phyloP scores from a whole-genome alignment of 345 rosid species.

The Dovyalis caffra region DNA sequence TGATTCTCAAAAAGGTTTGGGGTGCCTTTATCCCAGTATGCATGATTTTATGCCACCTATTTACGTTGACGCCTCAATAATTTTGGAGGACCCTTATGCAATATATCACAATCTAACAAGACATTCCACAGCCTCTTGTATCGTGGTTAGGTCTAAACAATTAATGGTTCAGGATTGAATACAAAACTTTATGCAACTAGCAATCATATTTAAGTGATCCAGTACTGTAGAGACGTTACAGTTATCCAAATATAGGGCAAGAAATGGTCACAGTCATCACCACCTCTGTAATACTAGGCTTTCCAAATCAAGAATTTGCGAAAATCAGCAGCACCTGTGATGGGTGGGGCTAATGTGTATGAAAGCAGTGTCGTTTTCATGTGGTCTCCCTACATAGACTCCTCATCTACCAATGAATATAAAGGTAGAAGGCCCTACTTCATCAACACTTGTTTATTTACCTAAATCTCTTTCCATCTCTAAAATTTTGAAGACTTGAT shows the following conservation, averaged over 20 bases:
- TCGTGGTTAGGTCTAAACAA: neutral
- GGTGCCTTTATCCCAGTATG: no score
- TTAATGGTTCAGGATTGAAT: neutral
- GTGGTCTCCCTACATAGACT: neutral
- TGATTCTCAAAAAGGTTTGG: no score
- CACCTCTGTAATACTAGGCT: neutral
- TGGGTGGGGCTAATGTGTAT: neutral
- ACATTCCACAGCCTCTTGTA: neutral
- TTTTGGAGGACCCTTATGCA: neutral
- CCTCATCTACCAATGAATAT: constrained; percentile 6
- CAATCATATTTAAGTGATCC: neutral
- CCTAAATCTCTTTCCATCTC: neutral
- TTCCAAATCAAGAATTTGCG: neutral
- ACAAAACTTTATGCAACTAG: neutral
- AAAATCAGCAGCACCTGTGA: neutral
- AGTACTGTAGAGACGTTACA: neutral
- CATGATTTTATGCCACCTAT: neutral
- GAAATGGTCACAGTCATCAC: neutral
- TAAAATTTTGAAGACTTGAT: neutral
- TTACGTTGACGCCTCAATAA: neutral
- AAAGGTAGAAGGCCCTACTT: neutral
- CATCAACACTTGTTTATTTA: neutral
- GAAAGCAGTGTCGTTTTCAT: neutral
- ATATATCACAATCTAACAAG: neutral
- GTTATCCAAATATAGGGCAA: neutral